Conservation (phyloP, 441 rosid genomes). For the Adansonia rubrostipa region DNA sequence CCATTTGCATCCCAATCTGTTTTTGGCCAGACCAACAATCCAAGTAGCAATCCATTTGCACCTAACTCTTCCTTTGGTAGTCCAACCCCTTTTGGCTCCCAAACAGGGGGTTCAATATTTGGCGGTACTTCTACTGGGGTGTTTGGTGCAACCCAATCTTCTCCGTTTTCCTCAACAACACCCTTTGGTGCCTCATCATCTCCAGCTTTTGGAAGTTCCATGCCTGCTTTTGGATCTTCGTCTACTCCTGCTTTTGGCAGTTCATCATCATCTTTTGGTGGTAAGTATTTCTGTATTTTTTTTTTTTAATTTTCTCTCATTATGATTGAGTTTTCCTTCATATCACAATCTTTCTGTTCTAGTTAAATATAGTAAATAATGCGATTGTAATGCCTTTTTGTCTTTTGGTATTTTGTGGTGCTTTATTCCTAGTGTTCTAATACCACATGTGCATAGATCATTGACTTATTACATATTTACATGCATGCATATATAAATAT, state of each 20-base stretch:
- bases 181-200: slow-evolving; percentile 84
- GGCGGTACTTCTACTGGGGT: slow-evolving; percentile 95
- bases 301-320: neutral
- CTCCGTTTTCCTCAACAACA: slow-evolving; percentile 67
- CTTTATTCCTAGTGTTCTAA: neutral
- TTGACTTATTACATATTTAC: neutral
- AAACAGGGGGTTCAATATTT: slow-evolving; percentile 75
- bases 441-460: neutral
- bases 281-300: slow-evolving; percentile 42
- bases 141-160: slow-evolving; percentile 77
- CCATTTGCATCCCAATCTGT: slow-evolving; percentile 76
- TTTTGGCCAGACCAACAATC: slow-evolving; percentile 76
- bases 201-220: slow-evolving; percentile 71
- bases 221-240: slow-evolving; percentile 74
- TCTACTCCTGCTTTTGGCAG: slow-evolving; percentile 63
- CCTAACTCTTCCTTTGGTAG: slow-evolving; percentile 70
- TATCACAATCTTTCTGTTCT: neutral
- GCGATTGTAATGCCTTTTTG: neutral
- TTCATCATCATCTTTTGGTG: slow-evolving; percentile 71
- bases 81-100: slow-evolving; percentile 75
- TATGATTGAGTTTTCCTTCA: slow-evolving; percentile 2
- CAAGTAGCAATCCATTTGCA: slow-evolving; percentile 73
- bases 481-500: neutral
- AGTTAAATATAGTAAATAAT: neutral
- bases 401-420: neutral